Evolutionary conservation across 2,329 filamentous ascomycete genomes (phyloP), one percentile per base, ranked within the genome.

Genomic region (Esteya vermicola): DNA sequence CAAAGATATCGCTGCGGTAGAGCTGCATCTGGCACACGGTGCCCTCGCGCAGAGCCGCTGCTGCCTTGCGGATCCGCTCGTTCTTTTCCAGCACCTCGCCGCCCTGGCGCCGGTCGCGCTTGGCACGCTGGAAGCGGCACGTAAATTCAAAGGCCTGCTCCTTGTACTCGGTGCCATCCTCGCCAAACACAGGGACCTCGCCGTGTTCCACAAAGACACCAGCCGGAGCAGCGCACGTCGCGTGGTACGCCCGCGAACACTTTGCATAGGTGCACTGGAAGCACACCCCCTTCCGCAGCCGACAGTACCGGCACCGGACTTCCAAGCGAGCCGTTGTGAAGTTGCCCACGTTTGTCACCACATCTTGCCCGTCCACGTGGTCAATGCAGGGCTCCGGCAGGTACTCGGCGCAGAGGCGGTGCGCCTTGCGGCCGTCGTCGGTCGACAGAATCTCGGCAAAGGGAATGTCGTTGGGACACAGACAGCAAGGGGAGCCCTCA

Each of bases 201-300:
- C 84, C 84, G 51, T 85, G 76, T 55, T 98, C 89, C 36, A 95
- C 78, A 54, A 93, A 83, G 2, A 95, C 86, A 42, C 91, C 91
- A 27, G 88, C 89, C 19, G 89, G 79, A 8, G 86, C 81, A 3
- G 91, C 91, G 56, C 91, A 98, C 2, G 88, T 96, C 14, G 89
- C 84, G 56, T 98, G 91, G 59, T 95, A 98, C 9, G 89, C 81
- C 47, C 91, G 72, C 4, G 85, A 81, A 52, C 91, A 98, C 57
- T 94, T 96, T 64, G 88, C 89, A 50, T 85, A 81, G 1, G 85
- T 93, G 60, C 91, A 98, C 58, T 96, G 89, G 62, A 98, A 93
- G 61, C 89, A 95, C 14, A 85, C 85, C n/a, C 91, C 91, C 42
- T 82, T 83, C 58, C 91, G 93, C 25, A 86, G 93, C 26, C 88